Evolutionary conservation across 371 early-diverging fungal genomes (phyloP), one percentile per base, ranked within the genome.

Genomic region (Haplosporangium sp.): DNA sequence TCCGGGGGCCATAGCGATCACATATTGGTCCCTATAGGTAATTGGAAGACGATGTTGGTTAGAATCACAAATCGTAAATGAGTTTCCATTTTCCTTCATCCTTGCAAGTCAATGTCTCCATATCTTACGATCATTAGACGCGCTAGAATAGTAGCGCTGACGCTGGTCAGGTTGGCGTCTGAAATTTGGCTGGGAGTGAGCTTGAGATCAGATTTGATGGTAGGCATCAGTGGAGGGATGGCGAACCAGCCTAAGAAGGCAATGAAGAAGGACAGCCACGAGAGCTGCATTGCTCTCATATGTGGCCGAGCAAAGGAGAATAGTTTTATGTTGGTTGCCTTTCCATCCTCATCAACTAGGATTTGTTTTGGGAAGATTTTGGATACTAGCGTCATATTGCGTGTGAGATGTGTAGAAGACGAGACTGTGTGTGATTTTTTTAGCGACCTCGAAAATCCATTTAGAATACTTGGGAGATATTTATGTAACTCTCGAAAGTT

Each of bases 181-280:
- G 74, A 76, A 7, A 81, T 57, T 67, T 84, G 62, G 16, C 38
- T 58, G 10, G 75, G 45, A 0, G 75, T 62, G 52, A 83, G 69
- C 0, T 74, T 73, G 36, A 85, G 60, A 18, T 83, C 82, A 23
- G 77, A 50, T n/a, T 61, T 62, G 52, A 85, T 84, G 43, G 80
- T 69, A 16, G 79, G 72, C 48, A 87, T 61, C 2, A 89, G 72
- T 10, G 90, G 89, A 38, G 87, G 80, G 50, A 87, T 79, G n/a
- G 91, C 86, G 54, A 88, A 90, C 90, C 91, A 90, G 9, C 84
- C 74, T 42, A 80, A 82, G 66, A 89, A 85, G 23, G 86, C 86
- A 14, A 73, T 73, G 74, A 82, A 72, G 64, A 84, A 85, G 0
- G 77, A 75, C 18, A 85, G n/a, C 84, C 84, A 85, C 70, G 64